These are phyloP conservation scores for Vitis hybrid DNA, from an alignment of 177 flowering plant genomes.

Conservation along the genomic window DNA sequence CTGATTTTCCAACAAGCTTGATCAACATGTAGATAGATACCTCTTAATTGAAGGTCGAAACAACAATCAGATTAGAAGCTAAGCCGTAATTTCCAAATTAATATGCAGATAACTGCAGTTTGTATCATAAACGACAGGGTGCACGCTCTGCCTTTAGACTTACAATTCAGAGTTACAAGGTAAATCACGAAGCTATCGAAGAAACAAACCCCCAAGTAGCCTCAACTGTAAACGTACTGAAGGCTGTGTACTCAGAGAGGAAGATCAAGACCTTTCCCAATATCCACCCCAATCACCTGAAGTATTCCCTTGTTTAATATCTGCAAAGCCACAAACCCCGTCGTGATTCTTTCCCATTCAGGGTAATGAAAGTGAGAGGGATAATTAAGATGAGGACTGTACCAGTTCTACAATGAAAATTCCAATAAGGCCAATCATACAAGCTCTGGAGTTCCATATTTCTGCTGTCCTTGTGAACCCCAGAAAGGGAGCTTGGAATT, in stretches of 20 bases:
- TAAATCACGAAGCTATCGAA: too few relatives aligned
- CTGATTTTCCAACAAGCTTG: too few relatives aligned
- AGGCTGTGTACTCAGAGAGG: conserved; percentile 53
- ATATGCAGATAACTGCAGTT: too few relatives aligned
- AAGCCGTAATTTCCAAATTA: too few relatives aligned
- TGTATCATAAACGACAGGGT: too few relatives aligned
- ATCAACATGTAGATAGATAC: too few relatives aligned
- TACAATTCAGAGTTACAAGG: too few relatives aligned
- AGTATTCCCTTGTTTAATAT: conserved; percentile 84
- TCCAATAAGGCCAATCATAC: conserved; percentile 98
- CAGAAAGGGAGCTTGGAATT: conserved; percentile 60
- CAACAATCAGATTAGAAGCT: too few relatives aligned
- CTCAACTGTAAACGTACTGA: too few relatives aligned
- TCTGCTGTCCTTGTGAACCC: conserved; percentile 94
- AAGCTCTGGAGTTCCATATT: conserved; percentile 90
- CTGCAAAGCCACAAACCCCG: conserved; percentile 37
- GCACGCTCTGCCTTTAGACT: too few relatives aligned
- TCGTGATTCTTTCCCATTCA: background rate
- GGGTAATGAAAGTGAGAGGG: background rate
- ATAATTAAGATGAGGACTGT: conserved; percentile 9
- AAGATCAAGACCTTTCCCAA: conserved; percentile 91
- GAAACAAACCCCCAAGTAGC: too few relatives aligned
- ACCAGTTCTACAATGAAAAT: conserved; percentile 87
- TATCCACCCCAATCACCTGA: conserved; percentile 80
- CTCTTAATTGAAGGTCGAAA: too few relatives aligned